Conservation (phyloP, 805 yeast genomes). For the Candida sonorensis region DNA sequence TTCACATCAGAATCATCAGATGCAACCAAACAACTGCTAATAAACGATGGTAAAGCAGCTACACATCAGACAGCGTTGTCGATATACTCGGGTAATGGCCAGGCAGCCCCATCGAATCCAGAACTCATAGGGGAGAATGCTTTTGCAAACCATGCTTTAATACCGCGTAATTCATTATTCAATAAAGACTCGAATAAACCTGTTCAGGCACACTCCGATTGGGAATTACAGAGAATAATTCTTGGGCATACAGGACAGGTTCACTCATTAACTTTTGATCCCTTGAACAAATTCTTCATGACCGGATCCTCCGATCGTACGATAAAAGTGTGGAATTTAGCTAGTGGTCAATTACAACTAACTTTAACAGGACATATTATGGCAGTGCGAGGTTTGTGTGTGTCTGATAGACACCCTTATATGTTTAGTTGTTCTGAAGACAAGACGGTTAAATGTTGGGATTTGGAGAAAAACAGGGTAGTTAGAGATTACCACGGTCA, state of each 20-base stretch:
- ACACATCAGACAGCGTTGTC: constrained; percentile 7
- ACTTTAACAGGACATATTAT: constrained; percentile 87
- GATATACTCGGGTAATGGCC: too few species aligned
- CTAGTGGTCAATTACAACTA: constrained; percentile 57
- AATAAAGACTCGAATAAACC: constrained; percentile 13
- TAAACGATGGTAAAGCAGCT: neutral
- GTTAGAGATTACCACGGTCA: constrained; percentile 93
- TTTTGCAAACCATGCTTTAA: constrained; percentile 19
- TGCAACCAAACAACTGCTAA: neutral
- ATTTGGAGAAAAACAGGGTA: constrained; percentile 75
- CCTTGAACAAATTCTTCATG: constrained; percentile 84
- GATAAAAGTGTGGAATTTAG: constrained; percentile 88
- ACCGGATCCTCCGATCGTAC: constrained; percentile 88
- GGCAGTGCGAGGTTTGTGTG: constrained; percentile 73
- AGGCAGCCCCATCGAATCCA: too few species aligned
- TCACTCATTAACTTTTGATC: constrained; percentile 73
- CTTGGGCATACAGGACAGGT: constrained; percentile 95
- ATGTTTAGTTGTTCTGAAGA: constrained; percentile 92
- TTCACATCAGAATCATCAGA: neutral
- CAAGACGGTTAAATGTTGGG: constrained; percentile 92
- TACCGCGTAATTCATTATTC: constrained; percentile 12
- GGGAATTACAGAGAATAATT: constrained; percentile 69
- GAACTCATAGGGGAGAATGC: constrained; percentile 13
- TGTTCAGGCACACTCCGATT: constrained; percentile 45
- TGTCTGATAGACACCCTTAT: constrained; percentile 77